phyloP scores from a whole-genome alignment of 2,329 filamentous ascomycete genomes.

The Ceratocystis alfenasii region DNA sequence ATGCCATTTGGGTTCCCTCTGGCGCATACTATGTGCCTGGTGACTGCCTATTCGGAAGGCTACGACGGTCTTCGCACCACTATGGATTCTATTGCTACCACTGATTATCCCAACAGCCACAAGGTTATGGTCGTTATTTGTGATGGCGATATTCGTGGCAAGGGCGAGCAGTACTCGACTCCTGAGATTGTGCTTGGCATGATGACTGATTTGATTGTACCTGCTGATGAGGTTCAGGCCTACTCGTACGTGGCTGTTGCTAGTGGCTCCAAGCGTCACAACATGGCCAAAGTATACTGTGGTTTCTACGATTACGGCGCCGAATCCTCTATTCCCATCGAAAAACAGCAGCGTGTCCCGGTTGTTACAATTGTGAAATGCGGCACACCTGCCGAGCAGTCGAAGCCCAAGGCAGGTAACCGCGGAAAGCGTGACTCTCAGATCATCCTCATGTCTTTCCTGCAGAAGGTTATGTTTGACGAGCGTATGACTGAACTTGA shows the following conservation, averaged over 20 bases:
- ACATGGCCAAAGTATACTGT: slow-evolving; percentile 97
- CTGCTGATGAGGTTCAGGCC: slow-evolving; percentile 68
- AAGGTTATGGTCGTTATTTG: slow-evolving; percentile 94
- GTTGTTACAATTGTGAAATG: slow-evolving; percentile 97
- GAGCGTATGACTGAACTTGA: slow-evolving; percentile 99
- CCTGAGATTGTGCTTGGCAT: slow-evolving; percentile 83
- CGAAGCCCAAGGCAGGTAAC: slow-evolving; percentile 81
- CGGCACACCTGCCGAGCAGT: slow-evolving; percentile 76
- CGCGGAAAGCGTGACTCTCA: slow-evolving; percentile 98
- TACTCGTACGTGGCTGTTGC: slow-evolving; percentile 97
- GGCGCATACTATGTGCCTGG: slow-evolving; percentile 84
- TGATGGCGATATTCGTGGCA: slow-evolving; percentile 93
- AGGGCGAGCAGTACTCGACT: slow-evolving; percentile 75
- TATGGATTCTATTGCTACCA: slow-evolving; percentile 89
- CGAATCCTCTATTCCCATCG: slow-evolving; percentile 62
- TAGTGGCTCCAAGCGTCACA: slow-evolving; percentile 92
- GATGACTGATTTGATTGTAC: slow-evolving; percentile 82
- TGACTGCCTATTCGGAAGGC: slow-evolving; percentile 95
- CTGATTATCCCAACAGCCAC: slow-evolving; percentile 98
- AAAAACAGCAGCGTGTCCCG: slow-evolving; percentile 91
- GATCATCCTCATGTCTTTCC: slow-evolving; percentile 97
- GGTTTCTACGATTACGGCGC: slow-evolving; percentile 96
- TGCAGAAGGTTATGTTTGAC: slow-evolving; percentile 99
- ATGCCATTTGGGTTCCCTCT: slow-evolving; percentile 93
- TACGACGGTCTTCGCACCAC: slow-evolving; percentile 86